Evolutionary conservation across 129 eudicot species (phyloP), one percentile per base, ranked within the genome.

Genomic region (Deinandra increscens): DNA sequence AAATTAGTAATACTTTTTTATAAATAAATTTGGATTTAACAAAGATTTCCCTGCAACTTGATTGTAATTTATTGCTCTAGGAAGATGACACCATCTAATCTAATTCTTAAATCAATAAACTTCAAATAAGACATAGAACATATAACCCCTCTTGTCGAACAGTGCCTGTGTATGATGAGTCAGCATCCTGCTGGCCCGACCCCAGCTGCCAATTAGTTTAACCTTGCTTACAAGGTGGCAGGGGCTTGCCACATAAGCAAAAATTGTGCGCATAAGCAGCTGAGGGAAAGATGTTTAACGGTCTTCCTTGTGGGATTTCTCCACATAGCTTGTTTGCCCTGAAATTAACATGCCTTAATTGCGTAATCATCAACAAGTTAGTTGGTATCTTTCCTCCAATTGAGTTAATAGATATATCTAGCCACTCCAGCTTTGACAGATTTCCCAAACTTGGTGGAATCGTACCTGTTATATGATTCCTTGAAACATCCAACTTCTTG

Each of bases 161-260:
- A 18, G 11, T 17, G n/a, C 17, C 37, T 10, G n/a, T 55, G 34
- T 48, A 70, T 15, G 12, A 7, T 54, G 84, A 67, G 97, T 84
- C 96, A 85, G 90, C 93, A 74, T 81, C 70, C 75, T 74, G 81
- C 85, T 88, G 96, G 69, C 91, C 79, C 83, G 39, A 73, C 18
- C 55, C 61, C 53, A 64, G 12, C 43, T 58, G 18, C 70, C 64
- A 14, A 18, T 8, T 49, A 55, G 48, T 64, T 58, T 76, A 60
- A 62, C 70, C 83, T 10, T 78, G 88, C 84, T 81, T 93, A 70
- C 98, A 93, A 60, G 92, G 90, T 45, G 92, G 87, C 88, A 93
- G 67, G 26, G 98, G 98, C 75, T 89, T 93, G 75, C 95, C 96
- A 83, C 98, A 93, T 78, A 93, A 81, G 82, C 98, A 89, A 67